These are phyloP conservation scores for Veloporphyrellus conicus DNA, from an alignment of 1,284 basidiomycete species.

Conservation along the genomic window DNA sequence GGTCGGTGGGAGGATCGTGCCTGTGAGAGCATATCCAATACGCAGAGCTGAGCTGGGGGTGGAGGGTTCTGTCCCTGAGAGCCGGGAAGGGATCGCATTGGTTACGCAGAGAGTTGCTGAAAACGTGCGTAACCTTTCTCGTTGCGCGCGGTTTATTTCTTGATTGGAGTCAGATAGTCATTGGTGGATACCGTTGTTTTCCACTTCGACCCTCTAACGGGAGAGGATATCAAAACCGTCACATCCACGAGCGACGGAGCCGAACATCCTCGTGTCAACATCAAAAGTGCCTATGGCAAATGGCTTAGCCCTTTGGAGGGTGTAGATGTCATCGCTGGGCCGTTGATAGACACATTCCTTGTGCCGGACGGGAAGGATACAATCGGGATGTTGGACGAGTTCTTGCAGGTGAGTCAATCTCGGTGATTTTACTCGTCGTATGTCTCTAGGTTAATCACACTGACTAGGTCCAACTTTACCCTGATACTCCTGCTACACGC, in stretches of 20 bases:
- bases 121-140: constrained; percentile 46
- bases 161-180: constrained; percentile 23
- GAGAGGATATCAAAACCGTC: constrained; percentile 46
- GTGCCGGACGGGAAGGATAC: constrained; percentile 45
- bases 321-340: constrained; percentile 54
- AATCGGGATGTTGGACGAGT: constrained; percentile 64
- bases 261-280: constrained; percentile 2
- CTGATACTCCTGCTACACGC: constrained; percentile 46
- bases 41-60: constrained; percentile 8
- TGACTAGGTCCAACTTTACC: constrained; percentile 58
- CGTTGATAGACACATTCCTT: constrained; percentile 56
- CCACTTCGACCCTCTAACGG: constrained; percentile 77
- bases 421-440: too few species aligned
- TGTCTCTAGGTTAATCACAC: neutral
- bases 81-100: constrained; percentile 48
- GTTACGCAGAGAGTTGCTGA: constrained; percentile 56
- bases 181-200: constrained; percentile 69
- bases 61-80: constrained; percentile 2
- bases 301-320: constrained; percentile 44
- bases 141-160: neutral
- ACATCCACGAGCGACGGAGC: constrained; percentile 10
- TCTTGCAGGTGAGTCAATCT: constrained; percentile 46
- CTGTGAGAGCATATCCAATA: constrained; percentile 46
- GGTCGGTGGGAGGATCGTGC: constrained; percentile 50
- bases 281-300: constrained; percentile 5